Conservation (phyloP, 768 basidiomycete species). For the Russula brevipes region DNA sequence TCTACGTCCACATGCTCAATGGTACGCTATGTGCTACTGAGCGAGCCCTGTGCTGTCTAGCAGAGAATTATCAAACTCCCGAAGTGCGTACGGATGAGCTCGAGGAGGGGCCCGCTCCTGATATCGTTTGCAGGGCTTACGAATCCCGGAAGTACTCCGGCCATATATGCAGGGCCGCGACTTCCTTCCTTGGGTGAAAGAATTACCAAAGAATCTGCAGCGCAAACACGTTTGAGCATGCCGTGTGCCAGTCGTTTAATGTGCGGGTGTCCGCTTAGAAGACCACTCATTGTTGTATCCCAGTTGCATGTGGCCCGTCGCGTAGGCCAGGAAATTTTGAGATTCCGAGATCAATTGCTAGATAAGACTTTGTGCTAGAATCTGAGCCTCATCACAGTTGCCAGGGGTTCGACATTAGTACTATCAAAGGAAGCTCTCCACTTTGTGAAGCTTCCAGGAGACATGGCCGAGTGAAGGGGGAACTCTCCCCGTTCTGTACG, state of each 20-base stretch:
- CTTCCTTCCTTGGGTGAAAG: conserved; percentile 81
- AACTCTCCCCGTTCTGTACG: conserved; percentile 26
- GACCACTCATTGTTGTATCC: conserved; percentile 13
- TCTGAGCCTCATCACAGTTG: background rate
- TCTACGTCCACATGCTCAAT: conserved; percentile 99
- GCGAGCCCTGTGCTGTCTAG: conserved; percentile 92
- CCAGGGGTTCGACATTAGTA: background rate
- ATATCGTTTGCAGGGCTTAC: conserved; percentile 59
- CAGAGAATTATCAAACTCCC: conserved; percentile 97
- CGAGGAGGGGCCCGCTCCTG: background rate
- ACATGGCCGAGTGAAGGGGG: conserved; percentile 5
- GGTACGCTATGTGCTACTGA: conserved; percentile 97
- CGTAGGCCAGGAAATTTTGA: background rate
- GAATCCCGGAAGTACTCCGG: conserved; percentile 82
- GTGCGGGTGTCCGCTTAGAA: conserved; percentile 15
- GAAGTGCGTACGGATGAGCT: conserved; percentile 54
- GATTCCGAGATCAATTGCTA: conserved; percentile 1
- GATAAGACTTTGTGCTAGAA: background rate
- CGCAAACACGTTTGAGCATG: conserved; percentile 53
- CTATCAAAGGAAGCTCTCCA: background rate
- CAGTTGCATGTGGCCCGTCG: background rate
- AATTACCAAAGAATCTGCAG: conserved; percentile 71
- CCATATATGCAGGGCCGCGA: conserved; percentile 96
- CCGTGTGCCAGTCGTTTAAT: background rate
- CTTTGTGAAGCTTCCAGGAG: background rate